Conservation (phyloP, 176 grass and related monocot genomes). For the Triticum timopheevii region DNA sequence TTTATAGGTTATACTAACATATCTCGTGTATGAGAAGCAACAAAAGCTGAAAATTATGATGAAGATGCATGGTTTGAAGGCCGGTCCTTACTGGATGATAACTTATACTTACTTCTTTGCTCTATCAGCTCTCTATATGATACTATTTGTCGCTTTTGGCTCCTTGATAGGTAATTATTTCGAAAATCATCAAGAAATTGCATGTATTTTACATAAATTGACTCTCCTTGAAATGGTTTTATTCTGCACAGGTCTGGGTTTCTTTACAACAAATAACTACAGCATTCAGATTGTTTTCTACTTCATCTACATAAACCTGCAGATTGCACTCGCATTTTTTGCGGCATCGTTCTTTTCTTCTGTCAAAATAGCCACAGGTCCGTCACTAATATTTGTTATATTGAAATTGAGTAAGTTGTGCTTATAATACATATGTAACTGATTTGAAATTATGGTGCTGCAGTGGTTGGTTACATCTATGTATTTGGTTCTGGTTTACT, state of each 20-base stretch:
- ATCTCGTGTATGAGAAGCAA: constrained; percentile 68
- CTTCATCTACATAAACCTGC: constrained; percentile 71
- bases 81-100: constrained; percentile 74
- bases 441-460: constrained; percentile 14
- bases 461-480: constrained; percentile 90
- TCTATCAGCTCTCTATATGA: constrained; percentile 69
- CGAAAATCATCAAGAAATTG: background rate
- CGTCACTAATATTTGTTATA: background rate
- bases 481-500: constrained; percentile 80
- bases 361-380: constrained; percentile 66
- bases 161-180: constrained; percentile 68
- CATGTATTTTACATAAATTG: background rate
- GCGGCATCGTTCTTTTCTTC: constrained; percentile 49
- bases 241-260: constrained; percentile 54
- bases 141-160: constrained; percentile 62
- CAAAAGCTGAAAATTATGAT: constrained; percentile 83
- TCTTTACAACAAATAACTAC: constrained; percentile 67
- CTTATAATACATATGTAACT: background rate
- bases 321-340: constrained; percentile 70
- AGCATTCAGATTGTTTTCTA: constrained; percentile 60
- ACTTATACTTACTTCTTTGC: constrained; percentile 66
- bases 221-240: background rate
- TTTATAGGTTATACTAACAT: constrained; percentile 46
- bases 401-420: background rate
- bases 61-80: constrained; percentile 83